Conservation (phyloP, 2,329 filamentous ascomycete species). For the Fusarium humuli region DNA sequence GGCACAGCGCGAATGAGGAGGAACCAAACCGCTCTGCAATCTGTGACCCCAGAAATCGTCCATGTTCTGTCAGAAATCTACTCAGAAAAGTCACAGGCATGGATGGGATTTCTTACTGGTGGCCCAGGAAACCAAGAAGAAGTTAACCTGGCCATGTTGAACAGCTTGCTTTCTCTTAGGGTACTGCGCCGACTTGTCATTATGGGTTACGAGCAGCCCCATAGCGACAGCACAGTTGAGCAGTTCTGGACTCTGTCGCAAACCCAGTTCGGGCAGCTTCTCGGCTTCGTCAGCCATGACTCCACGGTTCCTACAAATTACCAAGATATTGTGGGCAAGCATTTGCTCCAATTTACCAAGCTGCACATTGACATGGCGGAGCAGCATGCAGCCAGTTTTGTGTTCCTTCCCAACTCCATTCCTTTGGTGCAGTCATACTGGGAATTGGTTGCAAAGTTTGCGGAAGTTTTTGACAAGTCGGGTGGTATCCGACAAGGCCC, state of each 20-base stretch:
- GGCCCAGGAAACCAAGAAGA: conserved; percentile 69
- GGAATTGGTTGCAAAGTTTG: conserved; percentile 81
- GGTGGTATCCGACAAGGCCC: conserved; percentile 64
- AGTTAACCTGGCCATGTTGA: conserved; percentile 74
- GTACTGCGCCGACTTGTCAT: conserved; percentile 82
- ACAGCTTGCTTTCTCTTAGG: conserved; percentile 83
- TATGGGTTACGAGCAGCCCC: conserved; percentile 85
- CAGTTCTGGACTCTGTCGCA: conserved; percentile 85
- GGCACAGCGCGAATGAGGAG: conserved; percentile 80
- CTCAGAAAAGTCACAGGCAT: conserved; percentile 75
- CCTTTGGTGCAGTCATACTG: conserved; percentile 86
- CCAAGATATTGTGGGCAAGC: conserved; percentile 79
- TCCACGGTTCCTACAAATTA: conserved; percentile 65
- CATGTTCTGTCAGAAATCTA: conserved; percentile 84
- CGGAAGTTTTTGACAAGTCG: conserved; percentile 76
- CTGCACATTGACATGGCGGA: conserved; percentile 89
- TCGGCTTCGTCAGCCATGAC: conserved; percentile 70
- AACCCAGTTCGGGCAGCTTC: conserved; percentile 80
- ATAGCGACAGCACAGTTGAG: conserved; percentile 79
- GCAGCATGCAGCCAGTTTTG: conserved; percentile 83
- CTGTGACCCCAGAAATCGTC: conserved; percentile 85
- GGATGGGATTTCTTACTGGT: conserved; percentile 71
- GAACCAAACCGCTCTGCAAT: conserved; percentile 81
- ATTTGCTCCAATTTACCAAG: conserved; percentile 90
- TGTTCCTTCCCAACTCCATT: conserved; percentile 81